Evolutionary conservation across 305 asterid genomes (phyloP).

Genomic region (Solanum hybrid): DNA sequence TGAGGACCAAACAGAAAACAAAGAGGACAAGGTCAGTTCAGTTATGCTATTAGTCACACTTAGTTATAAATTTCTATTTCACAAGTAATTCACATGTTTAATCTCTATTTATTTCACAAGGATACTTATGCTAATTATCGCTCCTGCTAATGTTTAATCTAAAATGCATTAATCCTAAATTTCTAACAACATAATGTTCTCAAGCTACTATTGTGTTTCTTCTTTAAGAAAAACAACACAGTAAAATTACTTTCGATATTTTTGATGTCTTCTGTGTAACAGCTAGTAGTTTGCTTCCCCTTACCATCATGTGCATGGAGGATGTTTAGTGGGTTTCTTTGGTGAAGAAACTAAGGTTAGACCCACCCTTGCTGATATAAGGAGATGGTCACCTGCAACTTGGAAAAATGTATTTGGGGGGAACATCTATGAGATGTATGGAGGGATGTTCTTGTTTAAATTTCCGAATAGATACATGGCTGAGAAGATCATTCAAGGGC

Average conservation of each 20-base stretch:
- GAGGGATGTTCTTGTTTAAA: not conserved
- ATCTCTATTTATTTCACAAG: not conserved
- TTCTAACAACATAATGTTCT: not conserved
- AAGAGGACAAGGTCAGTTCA: not conserved
- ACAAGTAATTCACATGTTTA: not conserved
- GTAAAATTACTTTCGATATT: not conserved
- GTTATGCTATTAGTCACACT: not conserved
- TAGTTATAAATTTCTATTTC: not conserved
- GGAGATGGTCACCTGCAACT: not conserved
- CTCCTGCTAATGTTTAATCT: not conserved
- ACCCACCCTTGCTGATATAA: not conserved
- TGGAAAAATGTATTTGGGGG: not conserved
- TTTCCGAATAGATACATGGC: not conserved
- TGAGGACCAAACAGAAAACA: conserved; percentile 12
- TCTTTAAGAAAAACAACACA: not conserved
- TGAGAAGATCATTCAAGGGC: not conserved
- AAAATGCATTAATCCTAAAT: not conserved
- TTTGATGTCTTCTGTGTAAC: not conserved
- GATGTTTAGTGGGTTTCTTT: not conserved
- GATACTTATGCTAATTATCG: not conserved
- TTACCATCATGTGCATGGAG: not conserved
- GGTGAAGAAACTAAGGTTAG: not conserved
- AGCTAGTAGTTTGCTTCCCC: not conserved
- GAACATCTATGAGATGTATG: not conserved
- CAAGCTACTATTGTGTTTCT: not conserved